phyloP scores from a whole-genome alignment of 1,139 yeast genomes.

The Blastobotrys serpentis region DNA sequence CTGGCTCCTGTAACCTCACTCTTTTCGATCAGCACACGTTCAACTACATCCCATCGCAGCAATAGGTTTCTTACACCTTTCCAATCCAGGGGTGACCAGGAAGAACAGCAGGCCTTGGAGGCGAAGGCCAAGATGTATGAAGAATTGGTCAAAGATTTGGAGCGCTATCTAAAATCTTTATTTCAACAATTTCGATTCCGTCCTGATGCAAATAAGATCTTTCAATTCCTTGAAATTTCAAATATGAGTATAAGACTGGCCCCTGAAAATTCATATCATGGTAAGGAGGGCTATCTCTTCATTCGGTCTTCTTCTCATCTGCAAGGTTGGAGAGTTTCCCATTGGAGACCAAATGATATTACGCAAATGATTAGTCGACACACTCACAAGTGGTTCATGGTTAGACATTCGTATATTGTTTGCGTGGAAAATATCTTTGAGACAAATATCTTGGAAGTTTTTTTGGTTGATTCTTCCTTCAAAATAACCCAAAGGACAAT shows the following conservation, averaged over 20 bases:
- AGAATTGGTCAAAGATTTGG: slow-evolving; percentile 15
- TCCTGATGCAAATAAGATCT: slow-evolving; percentile 78
- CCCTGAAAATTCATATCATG: slow-evolving; percentile 76
- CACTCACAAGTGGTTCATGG: slow-evolving; percentile 86
- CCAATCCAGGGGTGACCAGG: slow-evolving; percentile 14
- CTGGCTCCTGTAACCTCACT: slow-evolving; percentile 14
- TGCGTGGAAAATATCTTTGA: slow-evolving; percentile 84
- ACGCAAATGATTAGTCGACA: slow-evolving; percentile 76
- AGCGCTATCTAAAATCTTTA: slow-evolving; percentile 57
- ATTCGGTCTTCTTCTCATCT: slow-evolving; percentile 79
- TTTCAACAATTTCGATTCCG: slow-evolving; percentile 60
- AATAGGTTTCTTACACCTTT: slow-evolving; percentile 13
- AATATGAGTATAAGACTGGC: slow-evolving; percentile 82
- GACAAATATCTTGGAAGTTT: slow-evolving; percentile 87
- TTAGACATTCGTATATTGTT: slow-evolving; percentile 79
- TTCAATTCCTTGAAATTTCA: slow-evolving; percentile 85
- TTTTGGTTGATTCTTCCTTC: slow-evolving; percentile 73
- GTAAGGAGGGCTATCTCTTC: slow-evolving; percentile 85
- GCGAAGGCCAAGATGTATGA: slow-evolving; percentile 14
- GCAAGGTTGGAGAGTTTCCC: slow-evolving; percentile 96
- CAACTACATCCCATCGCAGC: slow-evolving; percentile 5
- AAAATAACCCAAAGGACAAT: slow-evolving; percentile 41
- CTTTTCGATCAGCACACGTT: slow-evolving; percentile 18
- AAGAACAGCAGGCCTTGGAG: slow-evolving; percentile 8
- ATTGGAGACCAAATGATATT: slow-evolving; percentile 74